These are phyloP conservation scores for Tritrichomonas foetus DNA, from an alignment of 208 protist genomes.

Conservation along the genomic window DNA sequence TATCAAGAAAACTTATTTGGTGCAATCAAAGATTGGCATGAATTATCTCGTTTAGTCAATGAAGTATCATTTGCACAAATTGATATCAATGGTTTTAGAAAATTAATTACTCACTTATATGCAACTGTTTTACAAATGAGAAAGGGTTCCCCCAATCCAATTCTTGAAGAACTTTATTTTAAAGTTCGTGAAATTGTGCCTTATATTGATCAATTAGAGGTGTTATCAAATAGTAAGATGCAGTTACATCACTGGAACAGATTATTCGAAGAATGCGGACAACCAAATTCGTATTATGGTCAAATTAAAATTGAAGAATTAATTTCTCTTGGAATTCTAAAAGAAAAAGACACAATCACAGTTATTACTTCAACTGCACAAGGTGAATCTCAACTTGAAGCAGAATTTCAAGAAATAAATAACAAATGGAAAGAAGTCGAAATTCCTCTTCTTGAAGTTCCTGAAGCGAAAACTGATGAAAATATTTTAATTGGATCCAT, in stretches of 20 bases:
- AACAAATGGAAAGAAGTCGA: background rate
- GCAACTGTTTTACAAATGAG: background rate
- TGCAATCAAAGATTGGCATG: background rate
- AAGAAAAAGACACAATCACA: background rate
- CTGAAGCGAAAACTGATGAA: background rate
- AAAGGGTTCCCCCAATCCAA: background rate
- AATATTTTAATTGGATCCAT: background rate
- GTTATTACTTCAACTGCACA: background rate
- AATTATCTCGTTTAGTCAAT: background rate
- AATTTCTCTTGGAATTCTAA: background rate
- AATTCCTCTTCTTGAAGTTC: background rate
- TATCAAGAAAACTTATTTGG: background rate
- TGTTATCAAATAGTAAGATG: background rate
- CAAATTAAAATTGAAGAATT: constrained; percentile 39
- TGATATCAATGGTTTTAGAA: background rate
- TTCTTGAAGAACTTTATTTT: background rate
- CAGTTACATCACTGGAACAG: background rate
- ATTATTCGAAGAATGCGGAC: constrained; percentile 2
- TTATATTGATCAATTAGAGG: background rate
- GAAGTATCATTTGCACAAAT: background rate
- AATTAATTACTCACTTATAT: background rate
- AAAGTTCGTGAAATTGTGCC: background rate
- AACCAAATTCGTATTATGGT: background rate
- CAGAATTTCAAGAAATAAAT: background rate
- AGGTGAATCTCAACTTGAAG: background rate